A percentile compares a stretch with the other conserved stretches of the same genome.
phyloP scores from a whole-genome alignment of 2,329 filamentous ascomycete species.

The Waltergamsia citrina region DNA sequence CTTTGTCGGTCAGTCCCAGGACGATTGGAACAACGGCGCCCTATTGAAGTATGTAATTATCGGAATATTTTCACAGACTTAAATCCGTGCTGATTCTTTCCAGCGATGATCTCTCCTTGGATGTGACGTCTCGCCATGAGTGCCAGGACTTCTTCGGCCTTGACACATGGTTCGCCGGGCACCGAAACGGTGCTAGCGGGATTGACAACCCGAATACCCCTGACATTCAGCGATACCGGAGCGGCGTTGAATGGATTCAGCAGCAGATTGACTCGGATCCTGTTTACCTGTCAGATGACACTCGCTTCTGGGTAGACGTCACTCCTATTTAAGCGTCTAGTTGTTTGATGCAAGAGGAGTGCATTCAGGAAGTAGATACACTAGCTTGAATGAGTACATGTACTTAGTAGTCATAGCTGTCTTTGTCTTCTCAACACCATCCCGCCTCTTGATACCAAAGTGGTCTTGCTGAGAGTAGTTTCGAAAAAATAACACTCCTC shows the following conservation, averaged over 20 bases:
- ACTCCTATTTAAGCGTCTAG: slow-evolving; percentile 11
- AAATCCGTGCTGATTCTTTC: neutral
- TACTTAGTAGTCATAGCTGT: no score
- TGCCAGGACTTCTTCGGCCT: slow-evolving; percentile 9
- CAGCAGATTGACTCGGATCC: slow-evolving; percentile 8
- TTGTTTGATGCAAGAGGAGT: no score
- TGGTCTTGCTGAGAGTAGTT: no score
- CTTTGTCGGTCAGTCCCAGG: slow-evolving; percentile 11
- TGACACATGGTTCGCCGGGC: slow-evolving; percentile 8
- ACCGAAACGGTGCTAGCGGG: slow-evolving; percentile 8
- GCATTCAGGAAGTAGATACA: no score
- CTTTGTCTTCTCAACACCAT: no score
- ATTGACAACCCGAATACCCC: slow-evolving; percentile 8
- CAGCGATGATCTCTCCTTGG: slow-evolving; percentile 8
- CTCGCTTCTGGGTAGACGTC: slow-evolving; percentile 9
- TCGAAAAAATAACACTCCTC: no score
- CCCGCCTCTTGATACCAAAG: no score
- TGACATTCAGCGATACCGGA: slow-evolving; percentile 6
- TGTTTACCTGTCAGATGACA: slow-evolving; percentile 6
- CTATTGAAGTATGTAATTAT: slow-evolving; percentile 16
- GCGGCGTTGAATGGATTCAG: slow-evolving; percentile 9
- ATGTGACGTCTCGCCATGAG: slow-evolving; percentile 7
- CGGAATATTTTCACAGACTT: neutral
- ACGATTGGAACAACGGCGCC: slow-evolving; percentile 14
- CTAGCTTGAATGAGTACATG: no score